Base-by-base conservation (phyloP, 495 filamentous ascomycete genomes). In the Hypomontagnella submonticulosa region DNA sequence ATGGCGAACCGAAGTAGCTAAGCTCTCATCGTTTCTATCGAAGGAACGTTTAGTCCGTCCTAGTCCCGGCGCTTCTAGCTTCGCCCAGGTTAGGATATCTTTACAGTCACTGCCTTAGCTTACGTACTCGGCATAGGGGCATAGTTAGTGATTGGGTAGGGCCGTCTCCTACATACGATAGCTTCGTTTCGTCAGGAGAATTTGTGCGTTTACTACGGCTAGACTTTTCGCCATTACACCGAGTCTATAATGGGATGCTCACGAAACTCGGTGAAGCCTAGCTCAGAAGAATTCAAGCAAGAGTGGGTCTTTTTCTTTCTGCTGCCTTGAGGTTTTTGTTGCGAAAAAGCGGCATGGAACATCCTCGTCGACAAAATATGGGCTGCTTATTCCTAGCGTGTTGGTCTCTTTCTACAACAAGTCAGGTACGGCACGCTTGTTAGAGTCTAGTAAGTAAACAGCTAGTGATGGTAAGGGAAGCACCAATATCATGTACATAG, bases 1-100 rank as follows among this genome's bases (percentile, higher is more conserved):
- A 62, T 37, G 27, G 47, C 58, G 48, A 62, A 58, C 64, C 64
- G 58, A 54, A 54, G 54, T 63, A 58, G 65, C 65, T 61, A 63
- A 50, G 53, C 61, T 64, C 13, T 12, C 27, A 7, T 48, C 5
- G 16, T 20, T 16, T 19, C 13, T 9, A 50, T 32, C 32, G 20
- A 67, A 53, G 55, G 30, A 49, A 13, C 30, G 12, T 32, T 34
- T 67, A 67, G 65, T 42, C 48, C 65, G 58, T 23, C 54, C 36
- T 68, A 63, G 65, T 59, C 40, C 65, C 49, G 48, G 55, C 59
- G 54, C 49, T 63, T 50, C 58, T 48, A 16, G 41, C 41, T 19
- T 48, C 37, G 44, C 32, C 50, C 38, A 13, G 44, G 23, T 43
- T 18, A 32, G 37, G 18, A 56, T 57, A 44, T 9, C 32, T 57